Conservation (phyloP, 2,329 filamentous ascomycete species). For the Aspergillus hortae region DNA sequence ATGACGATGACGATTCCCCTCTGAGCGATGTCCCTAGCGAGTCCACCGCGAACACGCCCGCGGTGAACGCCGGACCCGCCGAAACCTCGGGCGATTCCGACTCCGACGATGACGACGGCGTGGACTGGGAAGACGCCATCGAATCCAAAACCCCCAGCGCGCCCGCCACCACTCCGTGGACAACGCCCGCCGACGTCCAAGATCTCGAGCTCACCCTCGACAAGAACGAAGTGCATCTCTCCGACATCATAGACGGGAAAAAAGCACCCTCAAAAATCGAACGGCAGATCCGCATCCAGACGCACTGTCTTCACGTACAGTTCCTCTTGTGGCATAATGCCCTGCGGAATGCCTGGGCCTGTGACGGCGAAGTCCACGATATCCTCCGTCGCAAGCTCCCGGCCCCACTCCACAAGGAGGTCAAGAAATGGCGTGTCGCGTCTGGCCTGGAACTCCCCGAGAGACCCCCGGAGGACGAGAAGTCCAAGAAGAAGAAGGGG, state of each 20-base stretch:
- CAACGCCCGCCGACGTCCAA: conserved; percentile 53
- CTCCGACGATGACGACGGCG: conserved; percentile 42
- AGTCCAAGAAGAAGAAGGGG: conserved; percentile 40
- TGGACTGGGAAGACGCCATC: conserved; percentile 59
- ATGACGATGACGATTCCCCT: conserved; percentile 32
- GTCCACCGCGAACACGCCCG: background rate
- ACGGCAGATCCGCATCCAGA: conserved; percentile 69
- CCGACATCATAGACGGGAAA: conserved; percentile 62
- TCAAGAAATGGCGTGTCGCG: conserved; percentile 69
- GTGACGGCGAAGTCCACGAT: conserved; percentile 70
- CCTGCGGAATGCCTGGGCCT: conserved; percentile 77
- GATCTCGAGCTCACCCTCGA: conserved; percentile 71
- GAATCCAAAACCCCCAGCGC: conserved; percentile 32
- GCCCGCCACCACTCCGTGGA: conserved; percentile 25
- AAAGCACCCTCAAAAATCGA: conserved; percentile 86
- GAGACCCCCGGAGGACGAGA: conserved; percentile 34
- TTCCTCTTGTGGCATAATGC: conserved; percentile 86
- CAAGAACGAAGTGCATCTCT: conserved; percentile 52
- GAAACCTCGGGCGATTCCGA: conserved; percentile 54
- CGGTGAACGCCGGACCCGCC: conserved; percentile 34
- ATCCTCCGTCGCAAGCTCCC: conserved; percentile 72
- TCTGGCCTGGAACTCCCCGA: conserved; percentile 57
- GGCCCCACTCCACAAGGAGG: conserved; percentile 64
- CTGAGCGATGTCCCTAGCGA: conserved; percentile 34
- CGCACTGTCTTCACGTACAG: conserved; percentile 87